Evolutionary conservation across 2,329 filamentous ascomycete genomes (phyloP).

Genomic region (Aspergillus puulaauensis): DNA sequence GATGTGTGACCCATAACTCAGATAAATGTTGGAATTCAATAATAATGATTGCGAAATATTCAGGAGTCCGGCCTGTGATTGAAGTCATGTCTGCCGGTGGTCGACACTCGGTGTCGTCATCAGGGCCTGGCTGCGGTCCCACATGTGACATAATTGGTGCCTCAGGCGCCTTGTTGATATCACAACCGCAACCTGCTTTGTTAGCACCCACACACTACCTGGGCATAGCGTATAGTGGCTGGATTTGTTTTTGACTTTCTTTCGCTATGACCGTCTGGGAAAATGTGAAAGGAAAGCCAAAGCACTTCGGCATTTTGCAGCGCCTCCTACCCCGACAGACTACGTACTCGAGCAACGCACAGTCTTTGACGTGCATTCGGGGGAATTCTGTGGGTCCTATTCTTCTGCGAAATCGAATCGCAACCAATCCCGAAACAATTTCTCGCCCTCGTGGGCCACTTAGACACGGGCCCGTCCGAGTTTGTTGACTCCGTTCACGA

Average conservation of each 20-base stretch:
- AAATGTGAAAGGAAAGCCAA: neutral
- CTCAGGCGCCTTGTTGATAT: neutral
- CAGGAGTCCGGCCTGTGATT: neutral
- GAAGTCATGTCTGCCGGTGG: conserved; percentile 1
- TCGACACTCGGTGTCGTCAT: neutral
- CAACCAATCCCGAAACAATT: conserved; percentile 4
- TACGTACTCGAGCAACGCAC: neutral
- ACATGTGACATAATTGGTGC: conserved; percentile 7
- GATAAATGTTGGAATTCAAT: neutral
- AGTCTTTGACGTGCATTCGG: conserved; percentile 6
- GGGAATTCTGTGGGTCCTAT: conserved; percentile 12
- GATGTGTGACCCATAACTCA: neutral
- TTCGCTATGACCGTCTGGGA: neutral
- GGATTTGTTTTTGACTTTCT: too few species aligned
- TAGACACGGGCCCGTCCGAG: neutral
- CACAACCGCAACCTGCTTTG: neutral
- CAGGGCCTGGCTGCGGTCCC: neutral
- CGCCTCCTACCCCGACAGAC: neutral
- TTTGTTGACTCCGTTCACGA: neutral
- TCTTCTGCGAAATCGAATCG: neutral
- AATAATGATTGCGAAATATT: neutral
- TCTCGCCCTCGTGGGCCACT: neutral
- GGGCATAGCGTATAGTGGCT: neutral
- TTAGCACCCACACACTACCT: neutral
- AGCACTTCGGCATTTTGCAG: neutral